These are phyloP conservation scores for Ballota nigra DNA, from an alignment of 257 asterid species.

Conservation along the genomic window DNA sequence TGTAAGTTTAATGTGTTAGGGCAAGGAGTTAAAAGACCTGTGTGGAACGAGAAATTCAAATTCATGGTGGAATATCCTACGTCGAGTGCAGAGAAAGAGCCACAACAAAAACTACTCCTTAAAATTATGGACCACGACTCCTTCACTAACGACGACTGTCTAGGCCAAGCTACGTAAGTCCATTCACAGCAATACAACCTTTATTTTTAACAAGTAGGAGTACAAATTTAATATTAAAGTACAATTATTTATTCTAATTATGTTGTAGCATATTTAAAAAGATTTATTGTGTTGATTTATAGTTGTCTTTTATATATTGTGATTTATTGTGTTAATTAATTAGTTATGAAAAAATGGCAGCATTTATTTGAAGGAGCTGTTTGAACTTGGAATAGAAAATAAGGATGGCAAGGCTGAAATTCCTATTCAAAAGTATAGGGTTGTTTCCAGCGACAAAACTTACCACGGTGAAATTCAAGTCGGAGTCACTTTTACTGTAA, in stretches of 20 bases:
- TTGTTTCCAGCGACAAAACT: conserved; percentile 36
- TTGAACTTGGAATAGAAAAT: conserved; percentile 48
- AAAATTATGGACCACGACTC: conserved; percentile 64
- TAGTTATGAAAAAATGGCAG: conserved; percentile 24
- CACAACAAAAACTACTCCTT: conserved; percentile 52
- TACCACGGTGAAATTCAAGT: conserved; percentile 38
- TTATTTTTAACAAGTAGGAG: background rate
- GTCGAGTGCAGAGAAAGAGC: conserved; percentile 17
- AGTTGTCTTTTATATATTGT: background rate
- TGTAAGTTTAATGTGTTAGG: conserved; percentile 27
- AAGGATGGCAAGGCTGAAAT: conserved; percentile 52
- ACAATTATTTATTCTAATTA: too few species aligned
- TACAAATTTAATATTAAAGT: background rate
- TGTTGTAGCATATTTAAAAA: background rate
- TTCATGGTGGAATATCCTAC: conserved; percentile 49
- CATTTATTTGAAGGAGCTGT: conserved; percentile 54
- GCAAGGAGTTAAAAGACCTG: conserved; percentile 35
- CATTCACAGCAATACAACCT: background rate
- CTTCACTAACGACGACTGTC: conserved; percentile 52
- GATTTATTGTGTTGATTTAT: background rate
- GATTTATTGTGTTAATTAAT: background rate
- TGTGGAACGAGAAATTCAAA: conserved; percentile 66
- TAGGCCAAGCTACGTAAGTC: conserved; percentile 67
- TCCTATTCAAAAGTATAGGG: conserved; percentile 46
- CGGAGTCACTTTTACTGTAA: background rate